phyloP scores from a whole-genome alignment of 306 rosid genomes.

The Gastrolobium bilobum region DNA sequence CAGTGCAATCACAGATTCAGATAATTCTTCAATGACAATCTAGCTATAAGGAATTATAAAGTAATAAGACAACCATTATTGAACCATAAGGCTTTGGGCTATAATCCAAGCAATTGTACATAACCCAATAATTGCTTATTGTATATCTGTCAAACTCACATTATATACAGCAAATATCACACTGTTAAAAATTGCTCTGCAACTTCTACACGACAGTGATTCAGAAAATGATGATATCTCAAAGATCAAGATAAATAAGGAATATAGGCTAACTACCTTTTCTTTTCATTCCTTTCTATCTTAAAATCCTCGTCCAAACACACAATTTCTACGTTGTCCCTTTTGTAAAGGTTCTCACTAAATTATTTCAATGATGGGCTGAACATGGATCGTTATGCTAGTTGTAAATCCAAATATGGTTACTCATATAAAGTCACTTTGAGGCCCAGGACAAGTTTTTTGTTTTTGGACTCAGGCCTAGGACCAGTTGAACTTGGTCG shows the following conservation, averaged over 20 bases:
- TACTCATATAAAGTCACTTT: neutral
- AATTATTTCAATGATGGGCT: neutral
- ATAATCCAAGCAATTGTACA: no score
- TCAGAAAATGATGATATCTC: conserved; percentile 61
- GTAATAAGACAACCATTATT: no score
- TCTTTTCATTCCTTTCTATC: no score
- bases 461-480: neutral
- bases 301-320: no score
- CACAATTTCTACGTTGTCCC: no score
- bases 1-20: no score
- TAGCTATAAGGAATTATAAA: no score
- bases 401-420: neutral
- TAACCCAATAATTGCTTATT: neutral
- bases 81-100: no score
- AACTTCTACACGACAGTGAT: conserved; percentile 72
- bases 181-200: conserved; percentile 47
- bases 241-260: conserved; percentile 65
- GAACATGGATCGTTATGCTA: neutral
- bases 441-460: neutral
- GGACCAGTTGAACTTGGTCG: neutral
- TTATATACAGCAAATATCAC: neutral
- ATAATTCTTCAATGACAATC: no score
- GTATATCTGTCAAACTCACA: conserved; percentile 32
- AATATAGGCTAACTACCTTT: conserved; percentile 10
- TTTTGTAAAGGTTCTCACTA: no score